Evolutionary conservation across 208 protist genomes (phyloP).

Genomic region (Trypanosoma mega): DNA sequence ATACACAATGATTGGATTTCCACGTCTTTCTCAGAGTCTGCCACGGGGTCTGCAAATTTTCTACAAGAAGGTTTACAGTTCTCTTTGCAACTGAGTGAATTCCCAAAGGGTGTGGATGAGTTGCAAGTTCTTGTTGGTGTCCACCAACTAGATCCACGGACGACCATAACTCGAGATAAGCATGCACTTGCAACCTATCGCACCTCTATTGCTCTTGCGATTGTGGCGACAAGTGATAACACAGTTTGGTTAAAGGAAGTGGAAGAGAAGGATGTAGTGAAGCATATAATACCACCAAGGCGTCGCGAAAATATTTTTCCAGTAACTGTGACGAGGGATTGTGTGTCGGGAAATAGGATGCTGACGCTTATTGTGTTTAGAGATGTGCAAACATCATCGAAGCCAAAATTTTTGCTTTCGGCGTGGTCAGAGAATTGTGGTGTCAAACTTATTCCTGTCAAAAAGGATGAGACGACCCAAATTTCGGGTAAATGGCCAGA

Average conservation of each 20-base stretch:
- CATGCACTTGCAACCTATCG: conserved; percentile 47
- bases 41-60: conserved; percentile 6
- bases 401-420: conserved; percentile 22
- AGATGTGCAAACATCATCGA: conserved; percentile 21
- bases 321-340: conserved; percentile 19
- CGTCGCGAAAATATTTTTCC: conserved; percentile 22
- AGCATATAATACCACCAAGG: conserved; percentile 21
- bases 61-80: conserved; percentile 32
- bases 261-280: conserved; percentile 36
- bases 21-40: conserved; percentile 31
- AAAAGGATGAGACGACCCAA: conserved; percentile 27
- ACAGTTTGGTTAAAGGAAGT: conserved; percentile 37
- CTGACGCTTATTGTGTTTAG: conserved; percentile 25
- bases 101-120: conserved; percentile 26
- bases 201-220: conserved; percentile 53
- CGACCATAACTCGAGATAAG: conserved; percentile 52
- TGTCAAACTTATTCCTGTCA: conserved; percentile 33
- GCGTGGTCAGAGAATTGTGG: conserved; percentile 32
- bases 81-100: conserved; percentile 36
- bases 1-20: conserved; percentile 16
- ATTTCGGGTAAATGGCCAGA: conserved; percentile 59
- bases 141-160: conserved; percentile 72
- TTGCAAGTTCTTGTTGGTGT: conserved; percentile 60
- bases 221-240: conserved; percentile 62
- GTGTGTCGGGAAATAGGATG: conserved; percentile 17